A percentile compares a stretch with the other conserved stretches of the same genome.
Conservation (phyloP, 768 basidiomycete genomes). For the Xerocomellus amylosporus region DNA sequence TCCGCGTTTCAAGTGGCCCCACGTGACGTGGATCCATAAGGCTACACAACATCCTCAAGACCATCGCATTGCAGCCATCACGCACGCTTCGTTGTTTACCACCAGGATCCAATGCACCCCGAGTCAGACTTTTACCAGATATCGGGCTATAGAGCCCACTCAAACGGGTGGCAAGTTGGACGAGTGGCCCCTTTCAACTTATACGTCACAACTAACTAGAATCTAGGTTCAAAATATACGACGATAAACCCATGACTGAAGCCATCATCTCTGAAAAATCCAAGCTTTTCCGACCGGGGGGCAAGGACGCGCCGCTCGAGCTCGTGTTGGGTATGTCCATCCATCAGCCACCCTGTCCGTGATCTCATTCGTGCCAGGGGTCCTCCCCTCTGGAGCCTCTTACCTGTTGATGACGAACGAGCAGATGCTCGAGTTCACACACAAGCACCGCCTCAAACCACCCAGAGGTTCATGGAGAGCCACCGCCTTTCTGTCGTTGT, state of each 20-base stretch:
- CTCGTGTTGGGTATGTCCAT: conserved; percentile 41
- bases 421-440: conserved; percentile 29
- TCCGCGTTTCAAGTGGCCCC: not conserved
- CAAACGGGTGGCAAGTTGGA: conserved; percentile 23
- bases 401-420: conserved; percentile 42
- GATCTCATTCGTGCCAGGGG: conserved; percentile 32
- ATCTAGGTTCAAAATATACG: conserved; percentile 28
- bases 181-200: not conserved
- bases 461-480: conserved; percentile 17
- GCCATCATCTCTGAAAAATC: conserved; percentile 29
- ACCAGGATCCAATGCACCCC: conserved; percentile 5
- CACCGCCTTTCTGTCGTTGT: conserved; percentile 42
- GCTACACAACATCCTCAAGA: not conserved
- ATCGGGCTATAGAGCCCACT: conserved; percentile 28
- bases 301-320: conserved; percentile 34
- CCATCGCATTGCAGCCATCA: not conserved
- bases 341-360: not conserved
- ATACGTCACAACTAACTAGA: not conserved
- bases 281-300: conserved; percentile 30
- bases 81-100: too few relatives aligned
- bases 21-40: not conserved
- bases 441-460: conserved; percentile 10
- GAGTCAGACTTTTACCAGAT: conserved; percentile 29
- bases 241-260: conserved; percentile 36
- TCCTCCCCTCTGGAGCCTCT: conserved; percentile 42